Percentiles rank a stretch among this genome's conserved stretches.
These are phyloP conservation scores for Stachybotrys elegans DNA, from an alignment of 2,329 filamentous ascomycete genomes.

Conservation along the genomic window DNA sequence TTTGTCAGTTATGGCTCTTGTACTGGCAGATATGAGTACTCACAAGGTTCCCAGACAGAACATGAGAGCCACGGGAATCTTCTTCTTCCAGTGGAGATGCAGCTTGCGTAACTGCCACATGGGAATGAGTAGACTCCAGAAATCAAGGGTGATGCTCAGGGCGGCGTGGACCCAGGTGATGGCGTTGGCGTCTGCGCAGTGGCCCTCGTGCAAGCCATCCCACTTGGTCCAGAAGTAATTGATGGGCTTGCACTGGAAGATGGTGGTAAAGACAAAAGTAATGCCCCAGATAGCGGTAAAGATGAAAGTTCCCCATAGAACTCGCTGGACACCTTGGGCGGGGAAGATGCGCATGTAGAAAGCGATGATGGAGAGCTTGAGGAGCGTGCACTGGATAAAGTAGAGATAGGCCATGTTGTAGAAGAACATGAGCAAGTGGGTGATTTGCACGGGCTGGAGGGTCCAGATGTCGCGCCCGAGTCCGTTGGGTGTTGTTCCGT, in stretches of 20 bases:
- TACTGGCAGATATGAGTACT: conserved; percentile 7
- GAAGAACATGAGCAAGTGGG: conserved; percentile 31
- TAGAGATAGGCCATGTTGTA: conserved; percentile 36
- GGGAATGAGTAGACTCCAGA: conserved; percentile 43
- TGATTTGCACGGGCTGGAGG: conserved; percentile 31
- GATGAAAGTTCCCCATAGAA: conserved; percentile 31
- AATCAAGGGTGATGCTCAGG: conserved; percentile 41
- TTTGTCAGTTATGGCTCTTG: neutral
- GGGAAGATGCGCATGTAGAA: conserved; percentile 50
- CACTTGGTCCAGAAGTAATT: conserved; percentile 45
- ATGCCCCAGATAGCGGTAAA: conserved; percentile 29
- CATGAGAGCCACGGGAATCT: conserved; percentile 36
- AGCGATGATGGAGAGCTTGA: conserved; percentile 42
- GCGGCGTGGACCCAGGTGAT: conserved; percentile 42
- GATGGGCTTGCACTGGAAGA: conserved; percentile 44
- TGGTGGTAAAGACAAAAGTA: conserved; percentile 30
- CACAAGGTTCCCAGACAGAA: conserved; percentile 36
- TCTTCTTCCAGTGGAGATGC: conserved; percentile 37
- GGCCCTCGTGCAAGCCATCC: conserved; percentile 38
- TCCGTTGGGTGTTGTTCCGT: conserved; percentile 26
- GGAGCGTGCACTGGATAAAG: conserved; percentile 34
- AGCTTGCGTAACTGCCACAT: conserved; percentile 32
- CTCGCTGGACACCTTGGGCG: conserved; percentile 20
- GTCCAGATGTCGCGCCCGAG: conserved; percentile 43
- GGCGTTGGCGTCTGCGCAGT: conserved; percentile 38